A percentile compares a stretch with the other conserved stretches of the same genome.
These are phyloP conservation scores for Pinus taeda DNA, from an alignment of 75 land plant genomes.

Conservation along the genomic window DNA sequence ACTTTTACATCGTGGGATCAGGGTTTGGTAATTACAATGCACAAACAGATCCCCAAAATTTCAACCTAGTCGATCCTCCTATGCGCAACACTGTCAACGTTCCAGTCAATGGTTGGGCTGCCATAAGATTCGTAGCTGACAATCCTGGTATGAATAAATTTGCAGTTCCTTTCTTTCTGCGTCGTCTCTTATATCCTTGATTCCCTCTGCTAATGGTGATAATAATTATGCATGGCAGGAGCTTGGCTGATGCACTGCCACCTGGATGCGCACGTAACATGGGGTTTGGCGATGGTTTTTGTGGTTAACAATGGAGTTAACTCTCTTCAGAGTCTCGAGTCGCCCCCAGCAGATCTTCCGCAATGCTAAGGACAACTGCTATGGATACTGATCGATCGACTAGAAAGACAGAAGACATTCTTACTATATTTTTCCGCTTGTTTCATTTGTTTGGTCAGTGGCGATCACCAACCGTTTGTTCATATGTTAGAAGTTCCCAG, in stretches of 20 bases:
- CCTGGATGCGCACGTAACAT: constrained; percentile 30
- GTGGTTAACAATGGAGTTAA: constrained; percentile 32
- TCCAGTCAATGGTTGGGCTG: constrained; percentile 45
- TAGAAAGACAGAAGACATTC: too few relatives aligned
- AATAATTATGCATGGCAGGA: constrained; percentile 12
- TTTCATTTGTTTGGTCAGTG: too few relatives aligned
- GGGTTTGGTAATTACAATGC: constrained; percentile 47
- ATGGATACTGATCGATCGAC: too few relatives aligned
- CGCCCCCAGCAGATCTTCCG: constrained; percentile 43
- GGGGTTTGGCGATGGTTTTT: constrained; percentile 46
- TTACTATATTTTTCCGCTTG: too few relatives aligned
- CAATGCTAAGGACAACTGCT: constrained; percentile 6
- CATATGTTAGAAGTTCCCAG: too few relatives aligned
- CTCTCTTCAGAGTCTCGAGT: constrained; percentile 10
- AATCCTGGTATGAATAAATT: constrained; percentile 38
- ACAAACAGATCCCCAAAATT: constrained; percentile 11
- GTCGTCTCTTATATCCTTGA: background rate
- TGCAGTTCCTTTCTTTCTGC: background rate
- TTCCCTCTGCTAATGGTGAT: too few relatives aligned
- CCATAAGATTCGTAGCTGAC: constrained; percentile 36
- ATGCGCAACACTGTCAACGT: constrained; percentile 30
- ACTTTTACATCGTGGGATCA: constrained; percentile 41
- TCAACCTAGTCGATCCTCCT: constrained; percentile 47
- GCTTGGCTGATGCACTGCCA: constrained; percentile 51
- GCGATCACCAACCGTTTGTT: too few relatives aligned